phyloP scores from a whole-genome alignment of 129 eudicot genomes.

The Artemisia annua region DNA sequence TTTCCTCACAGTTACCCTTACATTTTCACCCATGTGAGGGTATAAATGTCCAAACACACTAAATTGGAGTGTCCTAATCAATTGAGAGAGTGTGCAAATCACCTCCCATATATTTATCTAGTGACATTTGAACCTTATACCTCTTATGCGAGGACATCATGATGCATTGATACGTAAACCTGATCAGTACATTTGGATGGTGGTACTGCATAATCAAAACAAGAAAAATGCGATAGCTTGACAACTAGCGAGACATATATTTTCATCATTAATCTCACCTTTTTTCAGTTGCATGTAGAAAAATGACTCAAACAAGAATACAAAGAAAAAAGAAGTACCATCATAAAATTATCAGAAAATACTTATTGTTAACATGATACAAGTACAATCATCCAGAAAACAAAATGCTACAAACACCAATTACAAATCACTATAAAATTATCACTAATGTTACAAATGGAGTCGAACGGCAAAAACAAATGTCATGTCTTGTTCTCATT shows the following conservation, averaged over 20 bases:
- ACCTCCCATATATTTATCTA: too few relatives aligned
- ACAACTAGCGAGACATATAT: background rate
- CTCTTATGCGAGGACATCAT: too few relatives aligned
- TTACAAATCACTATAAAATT: conserved; percentile 17
- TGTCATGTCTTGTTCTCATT: background rate
- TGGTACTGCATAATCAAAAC: too few relatives aligned
- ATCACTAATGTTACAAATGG: conserved; percentile 36
- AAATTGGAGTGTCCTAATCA: too few relatives aligned
- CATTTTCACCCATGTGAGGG: too few relatives aligned
- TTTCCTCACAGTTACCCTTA: too few relatives aligned
- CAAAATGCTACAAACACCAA: conserved; percentile 2
- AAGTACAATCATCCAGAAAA: conserved; percentile 12
- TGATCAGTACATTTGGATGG: too few relatives aligned
- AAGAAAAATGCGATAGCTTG: background rate
- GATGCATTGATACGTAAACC: too few relatives aligned
- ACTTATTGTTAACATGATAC: background rate
- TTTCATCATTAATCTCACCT: background rate
- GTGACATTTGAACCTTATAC: too few relatives aligned
- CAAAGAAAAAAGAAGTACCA: background rate
- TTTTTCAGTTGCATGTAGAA: background rate
- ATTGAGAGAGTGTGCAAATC: too few relatives aligned
- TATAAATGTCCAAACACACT: too few relatives aligned
- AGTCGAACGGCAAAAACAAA: conserved; percentile 17
- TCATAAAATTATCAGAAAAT: background rate
- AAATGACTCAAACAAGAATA: background rate